Evolutionary conservation across 495 filamentous ascomycete species (phyloP).

Genomic region (Penicillium herquei): DNA sequence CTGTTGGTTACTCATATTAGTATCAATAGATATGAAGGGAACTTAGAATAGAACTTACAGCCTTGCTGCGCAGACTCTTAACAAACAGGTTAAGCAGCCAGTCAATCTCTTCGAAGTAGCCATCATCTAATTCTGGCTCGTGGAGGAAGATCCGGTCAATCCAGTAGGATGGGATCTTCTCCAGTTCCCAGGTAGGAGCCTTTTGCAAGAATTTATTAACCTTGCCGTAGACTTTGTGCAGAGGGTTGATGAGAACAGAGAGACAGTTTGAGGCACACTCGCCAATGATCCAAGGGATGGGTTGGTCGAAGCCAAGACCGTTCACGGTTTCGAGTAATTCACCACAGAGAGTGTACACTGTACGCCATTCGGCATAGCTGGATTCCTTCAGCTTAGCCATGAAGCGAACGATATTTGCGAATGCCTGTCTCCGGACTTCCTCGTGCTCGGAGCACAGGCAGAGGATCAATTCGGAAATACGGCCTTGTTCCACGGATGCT

Average conservation of each 20-base stretch:
- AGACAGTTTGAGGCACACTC: slow-evolving; percentile 72
- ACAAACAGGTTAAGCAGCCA: slow-evolving; percentile 82
- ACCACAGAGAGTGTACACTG: slow-evolving; percentile 70
- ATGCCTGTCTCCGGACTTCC: slow-evolving; percentile 75
- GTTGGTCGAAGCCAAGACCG: slow-evolving; percentile 47
- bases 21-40: not conserved
- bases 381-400: slow-evolving; percentile 66
- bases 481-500: slow-evolving; percentile 70
- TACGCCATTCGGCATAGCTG: slow-evolving; percentile 70
- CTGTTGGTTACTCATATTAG: slow-evolving; percentile 23
- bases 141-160: slow-evolving; percentile 69
- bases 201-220: slow-evolving; percentile 80
- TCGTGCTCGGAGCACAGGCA: slow-evolving; percentile 72
- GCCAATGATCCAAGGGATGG: slow-evolving; percentile 69
- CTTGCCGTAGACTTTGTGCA: slow-evolving; percentile 82
- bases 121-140: slow-evolving; percentile 69
- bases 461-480: slow-evolving; percentile 62
- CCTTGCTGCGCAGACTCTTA: slow-evolving; percentile 60
- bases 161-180: slow-evolving; percentile 70
- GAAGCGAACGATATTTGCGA: slow-evolving; percentile 62
- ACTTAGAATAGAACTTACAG: slow-evolving; percentile 32
- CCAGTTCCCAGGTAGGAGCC: slow-evolving; percentile 68
- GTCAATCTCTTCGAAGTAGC: slow-evolving; percentile 68
- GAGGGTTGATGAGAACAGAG: slow-evolving; percentile 67
- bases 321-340: slow-evolving; percentile 75